Percentiles rank a stretch among this genome's conserved stretches.
These are phyloP conservation scores for Mangifera indica DNA, from an alignment of 345 rosid species.

Conservation along the genomic window DNA sequence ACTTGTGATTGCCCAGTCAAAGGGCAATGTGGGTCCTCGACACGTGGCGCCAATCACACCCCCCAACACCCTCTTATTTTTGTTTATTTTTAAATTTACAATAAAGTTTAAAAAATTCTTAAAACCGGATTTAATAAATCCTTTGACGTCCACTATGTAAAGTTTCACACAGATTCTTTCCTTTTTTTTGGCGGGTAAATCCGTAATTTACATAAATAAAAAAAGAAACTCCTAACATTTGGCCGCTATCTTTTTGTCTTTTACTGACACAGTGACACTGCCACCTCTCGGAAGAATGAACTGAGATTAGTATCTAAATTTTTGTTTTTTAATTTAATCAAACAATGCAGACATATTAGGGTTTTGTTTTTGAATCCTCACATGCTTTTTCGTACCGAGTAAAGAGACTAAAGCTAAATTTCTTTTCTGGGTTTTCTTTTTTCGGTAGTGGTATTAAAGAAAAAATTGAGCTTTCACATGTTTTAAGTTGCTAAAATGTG, in stretches of 20 bases:
- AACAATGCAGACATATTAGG: conserved; percentile 18
- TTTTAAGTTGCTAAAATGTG: conserved; percentile 24
- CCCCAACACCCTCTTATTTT: not conserved
- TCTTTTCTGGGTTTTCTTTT: conserved; percentile 28
- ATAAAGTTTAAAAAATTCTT: not conserved
- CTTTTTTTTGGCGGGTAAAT: conserved; percentile 61
- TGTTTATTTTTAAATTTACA: not conserved
- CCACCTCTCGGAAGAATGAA: conserved; percentile 33
- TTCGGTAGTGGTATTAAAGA: conserved; percentile 31
- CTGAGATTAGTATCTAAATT: not conserved
- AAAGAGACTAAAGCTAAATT: conserved; percentile 24
- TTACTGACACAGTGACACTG: conserved; percentile 15
- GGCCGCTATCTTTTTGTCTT: conserved; percentile 37
- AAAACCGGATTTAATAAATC: conserved; percentile 46
- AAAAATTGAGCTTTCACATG: conserved; percentile 29
- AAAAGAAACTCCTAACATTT: conserved; percentile 16
- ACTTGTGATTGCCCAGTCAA: conserved; percentile 24
- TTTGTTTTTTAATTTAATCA: conserved; percentile 3
- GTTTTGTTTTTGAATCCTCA: conserved; percentile 24
- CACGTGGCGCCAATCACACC: conserved; percentile 23
- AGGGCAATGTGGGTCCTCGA: conserved; percentile 7
- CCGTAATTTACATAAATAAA: conserved; percentile 22
- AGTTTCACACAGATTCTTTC: conserved; percentile 8
- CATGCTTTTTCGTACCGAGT: conserved; percentile 25
- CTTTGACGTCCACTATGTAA: conserved; percentile 54